Conservation (phyloP, 345 rosid genomes). For the Durio zibethinus region DNA sequence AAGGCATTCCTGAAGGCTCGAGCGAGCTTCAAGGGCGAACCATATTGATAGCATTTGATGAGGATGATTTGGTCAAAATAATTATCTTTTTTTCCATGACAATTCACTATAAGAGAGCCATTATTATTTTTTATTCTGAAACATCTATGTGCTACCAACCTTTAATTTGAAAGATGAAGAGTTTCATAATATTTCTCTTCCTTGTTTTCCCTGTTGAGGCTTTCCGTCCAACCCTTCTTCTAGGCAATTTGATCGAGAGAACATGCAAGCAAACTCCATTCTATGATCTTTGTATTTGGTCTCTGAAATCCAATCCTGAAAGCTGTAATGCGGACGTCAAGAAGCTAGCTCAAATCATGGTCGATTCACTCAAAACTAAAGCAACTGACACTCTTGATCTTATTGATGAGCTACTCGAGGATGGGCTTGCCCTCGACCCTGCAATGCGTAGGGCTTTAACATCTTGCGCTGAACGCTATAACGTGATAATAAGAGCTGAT, state of each 20-base stretch:
- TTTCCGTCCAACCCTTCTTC: conserved; percentile 18
- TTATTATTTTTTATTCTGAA: not conserved
- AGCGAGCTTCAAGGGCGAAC: conserved; percentile 7
- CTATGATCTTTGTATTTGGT: conserved; percentile 17
- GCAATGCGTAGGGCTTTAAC: conserved; percentile 5
- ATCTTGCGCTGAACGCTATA: conserved; percentile 26
- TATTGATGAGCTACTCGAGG: conserved; percentile 16
- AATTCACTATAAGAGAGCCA: not conserved
- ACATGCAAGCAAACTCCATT: conserved; percentile 32
- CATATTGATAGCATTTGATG: not conserved
- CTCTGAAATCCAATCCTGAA: conserved; percentile 20
- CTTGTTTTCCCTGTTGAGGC: conserved; percentile 20
- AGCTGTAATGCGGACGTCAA: conserved; percentile 16
- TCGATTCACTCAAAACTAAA: conserved; percentile 16
- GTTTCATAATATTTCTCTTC: not conserved
- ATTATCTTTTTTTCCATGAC: not conserved
- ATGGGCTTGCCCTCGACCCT: conserved; percentile 14
- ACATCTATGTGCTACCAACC: not conserved
- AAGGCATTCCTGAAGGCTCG: not conserved
- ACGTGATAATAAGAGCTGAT: conserved; percentile 17
- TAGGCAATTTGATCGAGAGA: conserved; percentile 22
- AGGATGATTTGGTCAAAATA: conserved; percentile 2
- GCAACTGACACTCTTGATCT: conserved; percentile 19
- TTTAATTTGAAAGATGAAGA: conserved; percentile 18
- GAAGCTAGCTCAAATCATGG: conserved; percentile 29